Conservation (phyloP, 2,329 filamentous ascomycete species). For the Chaetoscypha palmicola region DNA sequence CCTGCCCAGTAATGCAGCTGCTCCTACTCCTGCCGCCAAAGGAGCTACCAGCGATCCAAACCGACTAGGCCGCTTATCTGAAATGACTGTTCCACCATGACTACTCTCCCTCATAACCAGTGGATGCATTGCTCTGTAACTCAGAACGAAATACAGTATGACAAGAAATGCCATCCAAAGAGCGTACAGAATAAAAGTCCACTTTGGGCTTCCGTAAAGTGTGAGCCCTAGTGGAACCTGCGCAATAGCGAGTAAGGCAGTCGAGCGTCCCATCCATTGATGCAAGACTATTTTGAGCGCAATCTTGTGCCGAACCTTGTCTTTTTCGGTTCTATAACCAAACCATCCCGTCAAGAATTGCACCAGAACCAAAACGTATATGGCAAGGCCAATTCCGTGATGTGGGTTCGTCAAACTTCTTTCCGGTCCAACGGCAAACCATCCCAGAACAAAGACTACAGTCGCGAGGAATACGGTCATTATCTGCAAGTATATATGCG, state of each 20-base stretch:
- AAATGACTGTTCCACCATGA: constrained; percentile 41
- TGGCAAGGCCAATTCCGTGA: constrained; percentile 74
- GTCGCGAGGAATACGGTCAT: constrained; percentile 61
- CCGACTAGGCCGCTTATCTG: constrained; percentile 37
- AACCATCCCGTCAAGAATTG: constrained; percentile 65
- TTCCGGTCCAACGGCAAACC: constrained; percentile 67
- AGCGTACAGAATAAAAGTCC: constrained; percentile 78
- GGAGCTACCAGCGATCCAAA: constrained; percentile 45
- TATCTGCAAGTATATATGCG: constrained; percentile 70
- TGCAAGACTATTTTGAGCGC: constrained; percentile 48
- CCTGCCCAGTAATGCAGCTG: constrained; percentile 45
- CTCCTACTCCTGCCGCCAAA: constrained; percentile 49
- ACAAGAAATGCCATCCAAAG: constrained; percentile 67
- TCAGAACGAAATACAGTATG: constrained; percentile 70
- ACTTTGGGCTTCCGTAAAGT: constrained; percentile 82
- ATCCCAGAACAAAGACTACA: constrained; percentile 67
- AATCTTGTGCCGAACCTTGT: constrained; percentile 39
- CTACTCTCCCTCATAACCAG: constrained; percentile 31
- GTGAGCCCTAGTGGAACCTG: constrained; percentile 87
- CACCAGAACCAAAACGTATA: constrained; percentile 65
- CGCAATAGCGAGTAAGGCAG: constrained; percentile 73
- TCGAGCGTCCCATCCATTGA: constrained; percentile 75
- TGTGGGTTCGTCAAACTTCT: constrained; percentile 74
- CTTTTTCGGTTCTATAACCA: constrained; percentile 37
- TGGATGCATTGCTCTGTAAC: constrained; percentile 58